Evolutionary conservation across 805 yeast species (phyloP).

Genomic region (Saturnispora dispora): DNA sequence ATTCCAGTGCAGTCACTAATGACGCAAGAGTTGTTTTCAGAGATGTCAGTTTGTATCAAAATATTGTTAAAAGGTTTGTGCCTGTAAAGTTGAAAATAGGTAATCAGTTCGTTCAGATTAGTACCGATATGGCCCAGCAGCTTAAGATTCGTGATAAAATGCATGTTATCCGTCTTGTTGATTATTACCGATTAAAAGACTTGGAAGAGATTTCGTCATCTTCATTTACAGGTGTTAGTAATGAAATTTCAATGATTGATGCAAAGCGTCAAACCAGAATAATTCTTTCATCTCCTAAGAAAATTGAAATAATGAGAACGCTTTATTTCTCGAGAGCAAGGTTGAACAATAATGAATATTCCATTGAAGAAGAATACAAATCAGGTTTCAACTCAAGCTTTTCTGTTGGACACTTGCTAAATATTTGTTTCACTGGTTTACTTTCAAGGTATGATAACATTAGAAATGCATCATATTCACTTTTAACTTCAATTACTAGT

Average conservation of each 20-base stretch:
- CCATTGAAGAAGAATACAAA: slow-evolving; percentile 25
- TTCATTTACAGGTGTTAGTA: slow-evolving; percentile 36
- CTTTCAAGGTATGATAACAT: slow-evolving; percentile 51
- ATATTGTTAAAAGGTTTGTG: slow-evolving; percentile 37
- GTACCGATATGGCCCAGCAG: slow-evolving; percentile 35
- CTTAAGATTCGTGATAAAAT: slow-evolving; percentile 30
- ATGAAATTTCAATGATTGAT: slow-evolving; percentile 39
- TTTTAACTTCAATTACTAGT: slow-evolving; percentile 53
- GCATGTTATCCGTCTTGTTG: slow-evolving; percentile 31
- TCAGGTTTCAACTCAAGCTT: slow-evolving; percentile 27
- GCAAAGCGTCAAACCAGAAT: slow-evolving; percentile 29
- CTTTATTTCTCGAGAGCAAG: slow-evolving; percentile 57
- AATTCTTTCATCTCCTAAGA: slow-evolving; percentile 40
- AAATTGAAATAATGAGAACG: slow-evolving; percentile 59
- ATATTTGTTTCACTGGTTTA: slow-evolving; percentile 60
- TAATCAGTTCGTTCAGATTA: slow-evolving; percentile 53
- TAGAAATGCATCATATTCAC: slow-evolving; percentile 51
- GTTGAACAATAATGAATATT: slow-evolving; percentile 20
- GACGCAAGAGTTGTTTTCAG: slow-evolving; percentile 45
- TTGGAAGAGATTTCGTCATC: slow-evolving; percentile 34
- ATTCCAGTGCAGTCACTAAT: slow-evolving; percentile 33
- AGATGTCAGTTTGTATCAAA: slow-evolving; percentile 46
- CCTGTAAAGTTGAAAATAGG: slow-evolving; percentile 65
- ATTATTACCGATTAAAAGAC: slow-evolving; percentile 35
- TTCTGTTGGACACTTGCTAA: slow-evolving; percentile 48